Base-by-base conservation (phyloP, 2,329 filamentous ascomycete genomes). In the Seiridium cupressi region DNA sequence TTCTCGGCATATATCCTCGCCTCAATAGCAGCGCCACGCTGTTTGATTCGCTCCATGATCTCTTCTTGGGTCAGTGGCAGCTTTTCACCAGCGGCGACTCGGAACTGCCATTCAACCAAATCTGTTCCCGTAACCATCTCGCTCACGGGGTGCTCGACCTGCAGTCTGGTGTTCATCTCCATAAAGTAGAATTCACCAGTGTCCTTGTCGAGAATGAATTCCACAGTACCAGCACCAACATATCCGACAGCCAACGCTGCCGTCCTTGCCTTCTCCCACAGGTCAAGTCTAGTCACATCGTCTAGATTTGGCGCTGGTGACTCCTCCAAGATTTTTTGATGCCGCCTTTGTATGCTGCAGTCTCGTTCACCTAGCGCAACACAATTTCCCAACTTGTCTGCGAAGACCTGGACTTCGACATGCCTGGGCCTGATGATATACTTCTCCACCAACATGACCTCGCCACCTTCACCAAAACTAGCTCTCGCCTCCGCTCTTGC, bases 1-100 rank as follows among this genome's bases (percentile, higher is more conserved):
- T 93, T 96, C 74, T 99, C 95, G 7, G 95, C 95, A 73, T 99
- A 99, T 66, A 99, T 97, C 60, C 95, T 85, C 13, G 94, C 94
- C 79, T 99, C 95, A 62, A 99, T 96, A 9, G 93, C 95, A 69
- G 93, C 91, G 2, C 95, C 95, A 51, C 88, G 83, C 65, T 84
- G 81, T 40, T 81, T 81, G 73, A 99, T 98, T 64, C 87, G 83
- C 47, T 75, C 86, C 51, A 94, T 91, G 48, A 98, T 90, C 68
- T 85, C 77, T 36, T 77, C 77, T 65, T 87, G 84, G 1, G 79
- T 81, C 62, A 87, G 70, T 3, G 84, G 84, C 57, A 87, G 74
- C 65, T 74, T 77, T 75, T 87, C 84, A 38, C 84, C 82, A 6
- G 81, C 82, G 2, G 83, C 84, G 42, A 84, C 90, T 79, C 93